phyloP scores from a whole-genome alignment of 2,329 filamentous ascomycete genomes.

The Xylaria hypoxylon region DNA sequence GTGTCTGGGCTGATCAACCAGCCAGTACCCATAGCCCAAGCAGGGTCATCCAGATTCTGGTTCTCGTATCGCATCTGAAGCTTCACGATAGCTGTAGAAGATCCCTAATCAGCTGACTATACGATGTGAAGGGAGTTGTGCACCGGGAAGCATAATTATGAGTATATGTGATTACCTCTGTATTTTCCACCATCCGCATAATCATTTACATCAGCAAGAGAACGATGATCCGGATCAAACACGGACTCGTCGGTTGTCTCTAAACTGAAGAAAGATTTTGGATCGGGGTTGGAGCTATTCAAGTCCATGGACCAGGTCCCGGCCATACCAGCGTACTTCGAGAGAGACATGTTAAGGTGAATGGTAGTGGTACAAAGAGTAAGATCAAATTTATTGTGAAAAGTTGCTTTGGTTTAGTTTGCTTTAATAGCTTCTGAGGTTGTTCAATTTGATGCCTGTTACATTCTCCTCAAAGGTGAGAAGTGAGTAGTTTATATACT shows the following conservation, averaged over 20 bases:
- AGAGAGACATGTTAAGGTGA: slow-evolving; percentile 14
- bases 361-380: background rate
- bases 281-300: background rate
- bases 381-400: background rate
- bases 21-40: slow-evolving; percentile 19
- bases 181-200: slow-evolving; percentile 21
- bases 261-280: slow-evolving; percentile 10
- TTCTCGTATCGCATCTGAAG: slow-evolving; percentile 28
- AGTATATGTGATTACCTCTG: slow-evolving; percentile 7
- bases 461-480: background rate
- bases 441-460: background rate
- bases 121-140: background rate
- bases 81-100: slow-evolving; percentile 13
- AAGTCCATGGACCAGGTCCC: slow-evolving; percentile 24
- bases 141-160: background rate
- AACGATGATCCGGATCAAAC: slow-evolving; percentile 22
- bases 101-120: background rate
- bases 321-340: slow-evolving; percentile 25
- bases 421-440: background rate
- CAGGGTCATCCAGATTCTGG: slow-evolving; percentile 2
- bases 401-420: background rate
- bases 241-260: slow-evolving; percentile 24
- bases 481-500: slow-evolving; percentile 21
- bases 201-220: slow-evolving; percentile 14
- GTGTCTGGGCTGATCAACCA: slow-evolving; percentile 18